Evolutionary conservation across 2,329 filamentous ascomycete genomes (phyloP), one percentile per base, ranked within the genome.

Genomic region (Corynespora cassiicola): DNA sequence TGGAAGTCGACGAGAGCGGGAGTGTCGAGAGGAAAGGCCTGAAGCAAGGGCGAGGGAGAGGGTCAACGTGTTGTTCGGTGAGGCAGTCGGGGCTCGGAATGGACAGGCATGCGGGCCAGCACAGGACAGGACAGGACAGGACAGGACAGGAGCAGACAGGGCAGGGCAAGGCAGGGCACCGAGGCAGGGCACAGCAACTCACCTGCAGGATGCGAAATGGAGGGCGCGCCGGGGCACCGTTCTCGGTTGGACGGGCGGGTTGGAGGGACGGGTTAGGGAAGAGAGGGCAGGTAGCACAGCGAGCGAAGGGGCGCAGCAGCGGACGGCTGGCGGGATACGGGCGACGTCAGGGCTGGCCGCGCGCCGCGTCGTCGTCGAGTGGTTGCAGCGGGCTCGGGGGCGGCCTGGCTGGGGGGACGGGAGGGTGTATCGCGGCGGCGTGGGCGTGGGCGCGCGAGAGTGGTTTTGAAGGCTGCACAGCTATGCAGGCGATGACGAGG

Each of bases 1-100:
- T 39, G 33, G 38, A 19, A 19, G 21, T 29, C 24, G 21, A 35
- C 25, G 35, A 16, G 15, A 19, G 18, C 27, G 17, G 36, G 24
- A 19, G 29, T 18, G 28, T 20, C 24, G 35, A 16, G 24, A 33
- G 21, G 31, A n/a, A 17, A 32, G 18, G 25, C 21, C 33, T 26
- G 34, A 45, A 31, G 47, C 23, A 47, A 48, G 47, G 49, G 43
- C 38, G 43, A 48, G 41, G 37, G 34, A 31, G 42, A 25, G 29
- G 16, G 34, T 20, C 40, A 42, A 37, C 29, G 34, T 42, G 34
- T 30, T 38, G 30, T 33, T 22, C 12, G 21, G 25, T 16, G 25
- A 35, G n/a, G n/a, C n/a, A n/a, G n/a, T n/a, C n/a, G n/a, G n/a
- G 22, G 25, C 15, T 16, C 18, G 40, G 23, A 31, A 33, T 36